These are phyloP conservation scores for Melampsora occidentalis DNA, from an alignment of 1,284 basidiomycete species.

Conservation along the genomic window DNA sequence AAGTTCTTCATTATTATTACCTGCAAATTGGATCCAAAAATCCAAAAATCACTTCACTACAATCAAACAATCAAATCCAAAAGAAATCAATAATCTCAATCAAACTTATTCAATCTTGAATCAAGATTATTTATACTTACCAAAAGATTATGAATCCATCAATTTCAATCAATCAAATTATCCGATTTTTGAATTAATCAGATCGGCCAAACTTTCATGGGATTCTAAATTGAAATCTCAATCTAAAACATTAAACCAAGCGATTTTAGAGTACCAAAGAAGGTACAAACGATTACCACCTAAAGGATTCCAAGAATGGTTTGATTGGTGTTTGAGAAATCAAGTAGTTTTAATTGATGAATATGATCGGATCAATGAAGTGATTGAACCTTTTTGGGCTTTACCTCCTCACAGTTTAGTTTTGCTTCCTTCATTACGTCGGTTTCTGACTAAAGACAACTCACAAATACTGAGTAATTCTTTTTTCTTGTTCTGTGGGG, in stretches of 20 bases:
- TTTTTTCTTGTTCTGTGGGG: background rate
- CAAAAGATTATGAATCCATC: constrained; percentile 25
- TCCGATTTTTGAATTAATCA: constrained; percentile 50
- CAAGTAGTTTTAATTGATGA: constrained; percentile 30
- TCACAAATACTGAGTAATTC: background rate
- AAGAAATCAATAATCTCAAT: background rate
- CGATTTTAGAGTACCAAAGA: constrained; percentile 55
- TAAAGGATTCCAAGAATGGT: constrained; percentile 57
- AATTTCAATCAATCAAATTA: constrained; percentile 50
- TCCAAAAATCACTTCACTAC: background rate
- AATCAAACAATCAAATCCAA: background rate
- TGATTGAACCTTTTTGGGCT: constrained; percentile 42
- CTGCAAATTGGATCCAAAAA: background rate
- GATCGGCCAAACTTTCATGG: constrained; percentile 49
- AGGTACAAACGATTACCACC: constrained; percentile 56
- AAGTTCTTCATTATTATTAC: background rate
- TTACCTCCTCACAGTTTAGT: constrained; percentile 24
- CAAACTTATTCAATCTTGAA: background rate
- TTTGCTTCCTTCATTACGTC: too few species aligned
- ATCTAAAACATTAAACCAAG: constrained; percentile 53
- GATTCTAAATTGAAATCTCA: constrained; percentile 50
- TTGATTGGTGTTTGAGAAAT: constrained; percentile 10
- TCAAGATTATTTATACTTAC: constrained; percentile 32
- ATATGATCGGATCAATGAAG: constrained; percentile 35
- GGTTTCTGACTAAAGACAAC: too few species aligned